These are phyloP conservation scores for Pseudogymnoascus sp. DNA, from an alignment of 2,329 filamentous ascomycete species.

Conservation along the genomic window DNA sequence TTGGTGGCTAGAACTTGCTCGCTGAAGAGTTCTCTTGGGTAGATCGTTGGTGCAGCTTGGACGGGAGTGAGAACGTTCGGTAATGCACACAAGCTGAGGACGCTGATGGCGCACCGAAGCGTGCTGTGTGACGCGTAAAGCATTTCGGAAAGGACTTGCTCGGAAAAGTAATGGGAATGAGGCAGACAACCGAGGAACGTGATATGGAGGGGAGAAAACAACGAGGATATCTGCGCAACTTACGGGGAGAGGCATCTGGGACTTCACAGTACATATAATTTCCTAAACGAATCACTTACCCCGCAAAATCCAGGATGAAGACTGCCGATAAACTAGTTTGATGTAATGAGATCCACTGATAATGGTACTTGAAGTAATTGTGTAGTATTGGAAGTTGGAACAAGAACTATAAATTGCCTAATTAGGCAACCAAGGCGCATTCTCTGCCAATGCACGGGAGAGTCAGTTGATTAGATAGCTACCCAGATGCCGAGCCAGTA, in stretches of 20 bases:
- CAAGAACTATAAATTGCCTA: background rate
- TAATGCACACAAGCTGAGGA: background rate
- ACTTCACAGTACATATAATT: background rate
- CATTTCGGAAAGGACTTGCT: background rate
- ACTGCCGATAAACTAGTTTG: background rate
- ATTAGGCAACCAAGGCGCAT: slow-evolving; percentile 1
- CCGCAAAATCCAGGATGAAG: background rate
- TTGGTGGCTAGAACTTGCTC: background rate
- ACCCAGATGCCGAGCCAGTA: background rate
- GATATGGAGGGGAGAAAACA: background rate
- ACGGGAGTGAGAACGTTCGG: background rate
- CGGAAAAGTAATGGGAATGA: background rate
- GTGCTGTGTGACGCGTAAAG: background rate
- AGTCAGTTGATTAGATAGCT: background rate
- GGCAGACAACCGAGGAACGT: background rate
- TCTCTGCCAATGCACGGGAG: background rate
- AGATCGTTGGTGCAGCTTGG: background rate
- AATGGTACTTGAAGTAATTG: background rate
- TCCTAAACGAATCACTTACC: background rate
- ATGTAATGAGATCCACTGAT: background rate
- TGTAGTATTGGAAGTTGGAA: background rate
- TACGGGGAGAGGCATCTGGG: background rate
- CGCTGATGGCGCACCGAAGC: background rate
- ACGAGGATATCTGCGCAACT: background rate
- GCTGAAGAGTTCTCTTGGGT: background rate